phyloP scores from a whole-genome alignment of 345 rosid genomes.

The Ricinus communis region DNA sequence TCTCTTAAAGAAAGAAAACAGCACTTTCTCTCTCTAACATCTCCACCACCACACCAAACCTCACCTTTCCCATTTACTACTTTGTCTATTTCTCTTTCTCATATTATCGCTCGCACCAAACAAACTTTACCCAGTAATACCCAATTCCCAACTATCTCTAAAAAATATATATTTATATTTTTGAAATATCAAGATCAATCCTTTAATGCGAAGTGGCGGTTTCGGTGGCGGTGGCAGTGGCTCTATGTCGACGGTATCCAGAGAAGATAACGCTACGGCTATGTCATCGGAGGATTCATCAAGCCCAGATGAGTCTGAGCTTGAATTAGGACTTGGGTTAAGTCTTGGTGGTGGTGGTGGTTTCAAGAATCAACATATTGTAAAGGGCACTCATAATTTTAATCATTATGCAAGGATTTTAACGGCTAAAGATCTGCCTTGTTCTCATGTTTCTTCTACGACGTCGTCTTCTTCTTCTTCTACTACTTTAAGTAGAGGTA shows the following conservation, averaged over 20 bases:
- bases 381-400: neutral
- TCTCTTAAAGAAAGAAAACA: too few species aligned
- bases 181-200: too few species aligned
- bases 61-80: slow-evolving; percentile 12
- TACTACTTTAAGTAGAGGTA: slow-evolving; percentile 42
- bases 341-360: slow-evolving; percentile 41
- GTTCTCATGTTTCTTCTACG: slow-evolving; percentile 36
- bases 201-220: neutral
- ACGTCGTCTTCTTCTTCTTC: slow-evolving; percentile 48
- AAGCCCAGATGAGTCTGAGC: slow-evolving; percentile 53
- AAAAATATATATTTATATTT: too few species aligned
- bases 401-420: slow-evolving; percentile 44
- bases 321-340: slow-evolving; percentile 65
- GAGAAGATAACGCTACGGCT: slow-evolving; percentile 28
- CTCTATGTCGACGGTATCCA: slow-evolving; percentile 55
- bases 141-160: too few species aligned
- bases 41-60: slow-evolving; percentile 17
- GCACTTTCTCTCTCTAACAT: neutral
- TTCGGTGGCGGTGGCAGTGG: slow-evolving; percentile 38
- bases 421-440: slow-evolving; percentile 56
- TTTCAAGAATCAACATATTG: slow-evolving; percentile 28
- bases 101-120: too few species aligned
- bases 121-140: too few species aligned
- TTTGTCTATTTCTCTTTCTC: neutral
- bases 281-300: slow-evolving; percentile 82